Percentiles rank a stretch among this genome's conserved stretches.
Conservation (phyloP, 2,329 filamentous ascomycete species). For the Botryosphaeria dothidea region DNA sequence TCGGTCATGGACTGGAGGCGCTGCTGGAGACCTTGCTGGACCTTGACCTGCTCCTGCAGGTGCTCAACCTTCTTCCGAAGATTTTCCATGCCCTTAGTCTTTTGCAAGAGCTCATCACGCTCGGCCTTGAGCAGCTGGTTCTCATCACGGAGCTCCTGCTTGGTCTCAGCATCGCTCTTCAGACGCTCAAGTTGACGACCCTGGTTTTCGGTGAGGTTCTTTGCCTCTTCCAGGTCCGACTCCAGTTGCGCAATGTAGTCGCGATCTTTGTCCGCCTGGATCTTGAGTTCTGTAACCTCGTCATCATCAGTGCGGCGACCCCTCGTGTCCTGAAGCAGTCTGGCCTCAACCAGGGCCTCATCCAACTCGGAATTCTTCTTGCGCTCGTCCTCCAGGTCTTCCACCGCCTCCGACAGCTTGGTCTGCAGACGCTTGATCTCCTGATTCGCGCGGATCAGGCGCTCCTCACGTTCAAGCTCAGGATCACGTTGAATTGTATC, state of each 20-base stretch:
- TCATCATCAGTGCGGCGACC: slow-evolving; percentile 43
- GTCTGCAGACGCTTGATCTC: slow-evolving; percentile 46
- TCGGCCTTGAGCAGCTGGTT: slow-evolving; percentile 51
- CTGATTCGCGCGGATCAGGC: slow-evolving; percentile 50
- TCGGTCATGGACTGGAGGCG: slow-evolving; percentile 48
- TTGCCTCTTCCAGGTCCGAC: slow-evolving; percentile 46
- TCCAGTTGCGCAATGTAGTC: slow-evolving; percentile 54
- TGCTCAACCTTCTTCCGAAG: slow-evolving; percentile 56
- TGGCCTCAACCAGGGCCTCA: slow-evolving; percentile 50
- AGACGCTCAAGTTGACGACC: slow-evolving; percentile 48
- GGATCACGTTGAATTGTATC: slow-evolving; percentile 35
- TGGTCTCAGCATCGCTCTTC: slow-evolving; percentile 43
- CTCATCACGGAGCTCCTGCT: slow-evolving; percentile 53
- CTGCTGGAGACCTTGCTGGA: slow-evolving; percentile 43
- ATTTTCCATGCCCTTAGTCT: slow-evolving; percentile 53
- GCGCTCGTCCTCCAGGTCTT: slow-evolving; percentile 44
- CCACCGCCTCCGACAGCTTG: slow-evolving; percentile 41
- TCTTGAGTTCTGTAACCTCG: slow-evolving; percentile 45
- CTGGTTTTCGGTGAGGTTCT: slow-evolving; percentile 46
- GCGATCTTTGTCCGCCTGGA: slow-evolving; percentile 46
- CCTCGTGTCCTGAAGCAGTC: slow-evolving; percentile 45
- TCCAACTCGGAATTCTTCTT: slow-evolving; percentile 47
- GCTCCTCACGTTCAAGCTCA: slow-evolving; percentile 52
- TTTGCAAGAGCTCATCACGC: slow-evolving; percentile 51
- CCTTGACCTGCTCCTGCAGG: slow-evolving; percentile 50